Evolutionary conservation across 2,329 filamentous ascomycete species (phyloP), one percentile per base, ranked within the genome.

Genomic region (Phyllosticta citribraziliensis): DNA sequence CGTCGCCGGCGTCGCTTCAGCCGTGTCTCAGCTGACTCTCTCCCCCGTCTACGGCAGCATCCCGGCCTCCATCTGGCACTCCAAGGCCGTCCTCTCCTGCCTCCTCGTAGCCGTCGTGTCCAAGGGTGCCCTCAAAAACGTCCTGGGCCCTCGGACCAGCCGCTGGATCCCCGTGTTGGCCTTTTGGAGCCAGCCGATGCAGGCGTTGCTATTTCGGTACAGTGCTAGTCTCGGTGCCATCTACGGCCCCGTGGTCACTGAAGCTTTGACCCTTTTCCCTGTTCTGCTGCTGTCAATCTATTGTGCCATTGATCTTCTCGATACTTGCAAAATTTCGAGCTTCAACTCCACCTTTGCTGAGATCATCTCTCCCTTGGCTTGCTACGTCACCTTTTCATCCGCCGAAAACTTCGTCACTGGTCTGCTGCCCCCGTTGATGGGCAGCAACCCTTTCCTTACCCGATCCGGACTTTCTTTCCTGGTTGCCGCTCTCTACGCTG

Each of bases 21-120:
- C 86, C 64, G 82, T 88, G 62, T 93, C 89, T 0, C 84, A 90
- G 70, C 79, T 91, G 64, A 86, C 84, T 50, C 79, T 97, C 35
- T 89, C 91, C 20, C 94, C 94, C 1, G 88, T 95, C 11, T 97
- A 95, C 74, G 94, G 94, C 58, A 85, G 87, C 17, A 89, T 96
- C 47, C 89, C 93, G 1, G 80, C 91, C 0, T 82, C 84, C 1
- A 79, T 87, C 65, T 88, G 87, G 72, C 93, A 97, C 72, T 76
- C 80, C 57, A 82, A 70, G 83, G 70, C 80, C 85, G 63, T 91
- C 64, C 85, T 85, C 67, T 76, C 82, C 3, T 85, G 84, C 27
- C 84, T 85, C 63, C 86, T 91, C 64, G 73, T 85, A 17, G 91
- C 90, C 35, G 89, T 89, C 82, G 81, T 88, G 9, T 80, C 82